Percentiles rank a stretch among this genome's conserved stretches.
These are phyloP conservation scores for Chrysanthemum lavandulifolium DNA, from an alignment of 129 eudicot genomes.

Conservation along the genomic window DNA sequence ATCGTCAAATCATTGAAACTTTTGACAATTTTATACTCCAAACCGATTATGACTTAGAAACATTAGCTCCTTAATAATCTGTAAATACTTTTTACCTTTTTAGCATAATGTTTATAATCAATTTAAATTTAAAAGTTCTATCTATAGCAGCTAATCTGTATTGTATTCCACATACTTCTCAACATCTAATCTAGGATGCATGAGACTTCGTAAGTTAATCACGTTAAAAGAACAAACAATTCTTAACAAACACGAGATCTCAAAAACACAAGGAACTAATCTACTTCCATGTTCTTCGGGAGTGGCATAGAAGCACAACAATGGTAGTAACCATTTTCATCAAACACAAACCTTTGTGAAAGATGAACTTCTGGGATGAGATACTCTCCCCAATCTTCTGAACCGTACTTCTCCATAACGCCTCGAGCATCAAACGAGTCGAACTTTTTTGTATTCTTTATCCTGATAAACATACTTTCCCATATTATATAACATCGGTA, in stretches of 20 bases:
- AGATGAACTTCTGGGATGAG: conserved; percentile 77
- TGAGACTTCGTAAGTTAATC: too few species aligned
- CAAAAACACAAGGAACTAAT: conserved; percentile 21
- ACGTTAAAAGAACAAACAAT: too few species aligned
- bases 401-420: conserved; percentile 61
- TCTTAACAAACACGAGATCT: background rate
- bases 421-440: conserved; percentile 83
- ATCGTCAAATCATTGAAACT: too few species aligned
- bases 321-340: conserved; percentile 82
- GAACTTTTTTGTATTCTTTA: conserved; percentile 21
- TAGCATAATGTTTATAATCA: too few species aligned
- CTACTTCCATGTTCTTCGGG: conserved; percentile 49
- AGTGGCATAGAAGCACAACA: conserved; percentile 85
- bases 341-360: conserved; percentile 79
- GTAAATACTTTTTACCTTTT: too few species aligned
- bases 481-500: background rate
- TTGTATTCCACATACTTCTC: too few species aligned
- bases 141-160: too few species aligned
- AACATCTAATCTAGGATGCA: too few species aligned
- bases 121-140: too few species aligned
- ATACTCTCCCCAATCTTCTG: conserved; percentile 95
- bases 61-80: too few species aligned
- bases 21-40: too few species aligned
- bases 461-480: conserved; percentile 34
- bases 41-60: too few species aligned